Conservation (phyloP, 192 early-diverging fungal genomes). For the Backusella australiensis region DNA sequence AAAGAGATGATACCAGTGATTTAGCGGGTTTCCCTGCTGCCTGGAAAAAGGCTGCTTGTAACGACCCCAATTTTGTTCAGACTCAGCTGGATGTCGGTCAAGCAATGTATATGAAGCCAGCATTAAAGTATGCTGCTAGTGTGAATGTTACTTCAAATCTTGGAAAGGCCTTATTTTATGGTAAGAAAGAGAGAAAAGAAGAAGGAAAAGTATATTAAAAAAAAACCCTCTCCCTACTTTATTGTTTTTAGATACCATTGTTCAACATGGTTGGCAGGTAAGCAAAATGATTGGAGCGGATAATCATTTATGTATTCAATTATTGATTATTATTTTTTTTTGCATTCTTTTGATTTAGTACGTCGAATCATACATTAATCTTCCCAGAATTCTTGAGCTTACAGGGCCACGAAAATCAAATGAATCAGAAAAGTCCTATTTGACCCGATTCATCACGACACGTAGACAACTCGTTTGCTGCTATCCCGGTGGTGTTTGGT, state of each 20-base stretch:
- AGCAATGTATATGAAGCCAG: conserved; percentile 33
- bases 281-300: not conserved
- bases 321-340: not conserved
- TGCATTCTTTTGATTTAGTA: conserved; percentile 18
- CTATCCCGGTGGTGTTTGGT: conserved; percentile 30
- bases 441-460: conserved; percentile 30
- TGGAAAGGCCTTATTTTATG: conserved; percentile 40
- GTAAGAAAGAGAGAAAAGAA: not conserved
- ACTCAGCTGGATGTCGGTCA: conserved; percentile 31
- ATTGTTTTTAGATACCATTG: conserved; percentile 35
- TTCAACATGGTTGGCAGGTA: conserved; percentile 41
- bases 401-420: conserved; percentile 24
- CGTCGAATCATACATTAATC: conserved; percentile 32
- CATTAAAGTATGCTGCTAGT: conserved; percentile 26
- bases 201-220: not conserved
- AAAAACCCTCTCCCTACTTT: not conserved
- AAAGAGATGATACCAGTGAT: conserved; percentile 15
- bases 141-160: conserved; percentile 29
- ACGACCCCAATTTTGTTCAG: conserved; percentile 27
- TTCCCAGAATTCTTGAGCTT: conserved; percentile 29
- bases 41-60: conserved; percentile 29
- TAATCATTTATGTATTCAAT: conserved; percentile 3
- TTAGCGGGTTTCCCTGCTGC: conserved; percentile 14
- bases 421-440: conserved; percentile 28
- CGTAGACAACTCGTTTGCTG: conserved; percentile 36